These are phyloP conservation scores for Dillenia suffruticosa DNA, from an alignment of 164 flowering plant species.

Conservation along the genomic window DNA sequence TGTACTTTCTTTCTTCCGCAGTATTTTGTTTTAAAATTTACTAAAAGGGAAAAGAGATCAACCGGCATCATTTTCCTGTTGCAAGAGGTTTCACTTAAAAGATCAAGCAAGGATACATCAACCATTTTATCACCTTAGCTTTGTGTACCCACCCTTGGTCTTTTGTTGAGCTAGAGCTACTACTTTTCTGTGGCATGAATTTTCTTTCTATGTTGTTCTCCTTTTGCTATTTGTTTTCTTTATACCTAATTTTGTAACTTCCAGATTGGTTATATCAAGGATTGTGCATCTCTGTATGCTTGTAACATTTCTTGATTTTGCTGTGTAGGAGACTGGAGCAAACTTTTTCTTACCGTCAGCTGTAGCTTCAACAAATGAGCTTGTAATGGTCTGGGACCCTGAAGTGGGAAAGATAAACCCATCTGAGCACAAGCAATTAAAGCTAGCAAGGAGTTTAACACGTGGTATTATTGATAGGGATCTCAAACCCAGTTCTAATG, in stretches of 20 bases:
- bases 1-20: too few species aligned
- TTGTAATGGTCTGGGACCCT: constrained; percentile 97
- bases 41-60: too few species aligned
- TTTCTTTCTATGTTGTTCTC: too few species aligned
- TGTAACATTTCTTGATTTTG: constrained; percentile 10
- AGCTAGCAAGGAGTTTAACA: constrained; percentile 88
- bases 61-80: too few species aligned
- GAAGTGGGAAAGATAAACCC: constrained; percentile 95
- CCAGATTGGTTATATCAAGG: too few species aligned
- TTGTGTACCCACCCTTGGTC: too few species aligned
- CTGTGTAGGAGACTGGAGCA: constrained; percentile 89
- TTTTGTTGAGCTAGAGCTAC: too few species aligned
- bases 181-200: too few species aligned
- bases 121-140: too few species aligned
- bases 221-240: not conserved
- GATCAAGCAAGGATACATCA: too few species aligned
- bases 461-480: constrained; percentile 97
- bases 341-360: constrained; percentile 84
- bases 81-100: too few species aligned
- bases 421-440: constrained; percentile 97
- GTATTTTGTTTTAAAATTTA: too few species aligned
- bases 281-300: not conserved
- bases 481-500: constrained; percentile 89
- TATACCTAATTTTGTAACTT: not conserved
- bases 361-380: constrained; percentile 89